Base-by-base conservation (phyloP, 2,329 filamentous ascomycete species). In the Aureobasidium sp. region DNA sequence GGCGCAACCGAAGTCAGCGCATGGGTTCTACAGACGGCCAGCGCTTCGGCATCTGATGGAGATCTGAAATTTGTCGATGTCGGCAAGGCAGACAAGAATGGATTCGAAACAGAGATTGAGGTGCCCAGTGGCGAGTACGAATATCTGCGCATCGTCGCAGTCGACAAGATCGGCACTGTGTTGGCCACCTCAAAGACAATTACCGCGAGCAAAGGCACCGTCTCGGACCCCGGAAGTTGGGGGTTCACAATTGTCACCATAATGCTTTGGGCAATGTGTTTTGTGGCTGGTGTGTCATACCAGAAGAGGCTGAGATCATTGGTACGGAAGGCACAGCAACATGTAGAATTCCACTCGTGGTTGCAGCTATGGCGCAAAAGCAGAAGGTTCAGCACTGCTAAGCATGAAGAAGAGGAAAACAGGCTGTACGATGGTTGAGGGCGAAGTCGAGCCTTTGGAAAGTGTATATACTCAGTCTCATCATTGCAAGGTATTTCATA, bases 11-110 rank as follows among this genome's bases (percentile, higher is more conserved):
- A 66, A 44, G 61, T 64, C 1, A 48, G 22, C n/a, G 25, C 27
- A 9, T 67, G 65, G 65, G 45, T 60, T 4, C 34, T 66, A 34
- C 48, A 65, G 25, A 59, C 62, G 12, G 51, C 36, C 6, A 60
- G 52, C 5, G 36, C 25, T n/a, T 34, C 31, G 31, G 61, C 41
- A 2, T 12, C 34, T 14, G 39, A 22, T 20, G 44, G 42, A 48
- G 36, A 42, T 1, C 7, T 42, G 9, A 34, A 37, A 12, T 62
- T 64, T 25, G 34, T 39, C 29, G 29, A 42, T 12, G 49, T 37
- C 74, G 20, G 63, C 75, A 20, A 71, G 17, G 51, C 34, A 14
- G n/a, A 11, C 14, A 65, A 62, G 41, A 29, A 48, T 17, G 65
- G 65, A 2, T 66, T 66, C 41, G 65, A 66, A 56, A 64, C 64